Conservation (phyloP, 2,329 filamentous ascomycete species). For the Verticillium tricorpus region DNA sequence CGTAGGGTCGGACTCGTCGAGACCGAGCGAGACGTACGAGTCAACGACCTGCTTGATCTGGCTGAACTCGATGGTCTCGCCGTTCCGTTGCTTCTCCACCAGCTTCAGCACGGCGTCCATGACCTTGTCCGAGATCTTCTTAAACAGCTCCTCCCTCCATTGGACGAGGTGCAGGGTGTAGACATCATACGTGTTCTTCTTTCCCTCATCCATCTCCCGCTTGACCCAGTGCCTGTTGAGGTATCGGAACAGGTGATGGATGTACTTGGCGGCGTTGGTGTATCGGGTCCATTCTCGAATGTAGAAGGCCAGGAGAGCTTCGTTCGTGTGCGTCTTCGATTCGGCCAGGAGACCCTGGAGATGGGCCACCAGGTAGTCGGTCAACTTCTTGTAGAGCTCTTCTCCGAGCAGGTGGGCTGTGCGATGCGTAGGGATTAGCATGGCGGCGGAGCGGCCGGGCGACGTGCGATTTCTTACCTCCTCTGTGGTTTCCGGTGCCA, state of each 20-base stretch:
- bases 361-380: conserved; percentile 76
- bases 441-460: conserved; percentile 7
- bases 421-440: conserved; percentile 4
- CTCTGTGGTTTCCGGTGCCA: conserved; percentile 59
- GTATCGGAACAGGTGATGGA: conserved; percentile 94
- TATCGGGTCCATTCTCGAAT: conserved; percentile 96
- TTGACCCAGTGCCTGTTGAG: conserved; percentile 99
- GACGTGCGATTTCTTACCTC: conserved; percentile 46
- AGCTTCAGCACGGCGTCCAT: conserved; percentile 94
- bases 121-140: conserved; percentile 76
- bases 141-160: conserved; percentile 91
- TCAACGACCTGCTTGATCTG: conserved; percentile 98
- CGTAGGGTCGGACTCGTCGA: conserved; percentile 87
- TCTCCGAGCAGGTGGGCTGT: conserved; percentile 89
- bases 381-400: conserved; percentile 90
- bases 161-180: conserved; percentile 95
- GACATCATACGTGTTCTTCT: conserved; percentile 97
- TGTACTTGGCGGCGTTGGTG: conserved; percentile 92
- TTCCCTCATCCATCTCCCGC: conserved; percentile 96
- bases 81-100: conserved; percentile 94
- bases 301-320: conserved; percentile 86
- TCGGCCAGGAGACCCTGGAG: conserved; percentile 65
- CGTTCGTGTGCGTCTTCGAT: conserved; percentile 79
- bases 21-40: conserved; percentile 89
- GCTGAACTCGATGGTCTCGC: conserved; percentile 93